Evolutionary conservation across 2,329 filamentous ascomycete genomes (phyloP).

Genomic region (Alternaria arborescens): DNA sequence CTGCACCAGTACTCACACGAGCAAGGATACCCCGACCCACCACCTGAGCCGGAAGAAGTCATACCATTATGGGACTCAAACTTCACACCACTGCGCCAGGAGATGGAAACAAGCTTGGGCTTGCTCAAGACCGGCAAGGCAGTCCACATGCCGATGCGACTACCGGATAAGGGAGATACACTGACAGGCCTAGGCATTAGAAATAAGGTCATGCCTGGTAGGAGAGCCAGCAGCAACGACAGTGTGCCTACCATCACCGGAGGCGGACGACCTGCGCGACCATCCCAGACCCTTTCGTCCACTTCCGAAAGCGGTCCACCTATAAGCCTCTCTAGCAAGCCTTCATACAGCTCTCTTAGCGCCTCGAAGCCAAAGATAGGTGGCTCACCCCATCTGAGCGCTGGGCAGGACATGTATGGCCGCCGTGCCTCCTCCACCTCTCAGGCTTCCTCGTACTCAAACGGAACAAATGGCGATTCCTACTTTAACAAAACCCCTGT

Average conservation of each 20-base stretch:
- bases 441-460: slow-evolving; percentile 41
- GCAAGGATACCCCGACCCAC: slow-evolving; percentile 73
- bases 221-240: slow-evolving; percentile 46
- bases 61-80: slow-evolving; percentile 70
- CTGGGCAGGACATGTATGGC: slow-evolving; percentile 40
- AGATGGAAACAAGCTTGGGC: slow-evolving; percentile 69
- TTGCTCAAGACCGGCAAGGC: slow-evolving; percentile 74
- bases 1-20: slow-evolving; percentile 77
- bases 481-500: slow-evolving; percentile 56
- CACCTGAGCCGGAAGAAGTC: slow-evolving; percentile 76
- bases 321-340: slow-evolving; percentile 45
- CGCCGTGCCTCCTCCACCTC: slow-evolving; percentile 44
- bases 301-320: slow-evolving; percentile 40
- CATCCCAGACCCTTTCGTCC: slow-evolving; percentile 35
- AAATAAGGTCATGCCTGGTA: slow-evolving; percentile 52
- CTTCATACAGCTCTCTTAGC: slow-evolving; percentile 46
- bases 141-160: slow-evolving; percentile 64
- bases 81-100: slow-evolving; percentile 69
- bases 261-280: slow-evolving; percentile 37
- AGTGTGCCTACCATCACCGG: slow-evolving; percentile 41
- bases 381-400: slow-evolving; percentile 47
- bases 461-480: slow-evolving; percentile 41
- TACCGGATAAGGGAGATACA: slow-evolving; percentile 57
- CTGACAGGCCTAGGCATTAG: slow-evolving; percentile 59
- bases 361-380: slow-evolving; percentile 45